phyloP scores from a whole-genome alignment of 371 early-diverging fungal species.

The Mucor racemosus region DNA sequence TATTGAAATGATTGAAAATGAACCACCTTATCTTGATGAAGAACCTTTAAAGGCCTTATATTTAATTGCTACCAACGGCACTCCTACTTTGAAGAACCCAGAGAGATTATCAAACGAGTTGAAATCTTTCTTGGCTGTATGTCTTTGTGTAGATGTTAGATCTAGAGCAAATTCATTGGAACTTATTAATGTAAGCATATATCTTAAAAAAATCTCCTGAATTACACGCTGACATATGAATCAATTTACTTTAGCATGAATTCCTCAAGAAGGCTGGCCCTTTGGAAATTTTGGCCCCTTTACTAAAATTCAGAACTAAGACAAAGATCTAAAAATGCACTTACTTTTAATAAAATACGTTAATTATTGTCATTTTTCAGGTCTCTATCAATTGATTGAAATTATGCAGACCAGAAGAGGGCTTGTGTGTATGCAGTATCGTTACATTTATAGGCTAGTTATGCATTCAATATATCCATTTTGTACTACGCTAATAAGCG shows the following conservation, averaged over 20 bases:
- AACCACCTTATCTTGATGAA: conserved; percentile 97
- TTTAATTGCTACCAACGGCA: conserved; percentile 96
- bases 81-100: conserved; percentile 90
- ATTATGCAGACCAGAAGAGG: too few relatives aligned
- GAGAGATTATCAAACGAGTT: conserved; percentile 81
- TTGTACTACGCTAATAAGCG: too few relatives aligned
- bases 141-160: conserved; percentile 89
- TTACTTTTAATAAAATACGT: neutral
- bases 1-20: conserved; percentile 98
- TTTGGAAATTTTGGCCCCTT: conserved; percentile 54
- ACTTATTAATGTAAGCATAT: conserved; percentile 63
- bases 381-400: too few relatives aligned
- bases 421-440: too few relatives aligned
- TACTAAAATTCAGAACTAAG: conserved; percentile 53
- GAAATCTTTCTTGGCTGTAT: conserved; percentile 86
- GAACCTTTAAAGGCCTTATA: conserved; percentile 94
- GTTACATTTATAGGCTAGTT: too few relatives aligned
- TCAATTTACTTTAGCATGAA: conserved; percentile 48
- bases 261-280: conserved; percentile 72
- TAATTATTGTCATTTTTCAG: too few relatives aligned
- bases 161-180: conserved; percentile 88
- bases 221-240: too few relatives aligned
- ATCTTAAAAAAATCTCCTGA: neutral
- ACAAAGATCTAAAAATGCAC: conserved; percentile 10
- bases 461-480: too few relatives aligned